Evolutionary conservation across 306 rosid species (phyloP).

Genomic region (Lathyrus sativus): DNA sequence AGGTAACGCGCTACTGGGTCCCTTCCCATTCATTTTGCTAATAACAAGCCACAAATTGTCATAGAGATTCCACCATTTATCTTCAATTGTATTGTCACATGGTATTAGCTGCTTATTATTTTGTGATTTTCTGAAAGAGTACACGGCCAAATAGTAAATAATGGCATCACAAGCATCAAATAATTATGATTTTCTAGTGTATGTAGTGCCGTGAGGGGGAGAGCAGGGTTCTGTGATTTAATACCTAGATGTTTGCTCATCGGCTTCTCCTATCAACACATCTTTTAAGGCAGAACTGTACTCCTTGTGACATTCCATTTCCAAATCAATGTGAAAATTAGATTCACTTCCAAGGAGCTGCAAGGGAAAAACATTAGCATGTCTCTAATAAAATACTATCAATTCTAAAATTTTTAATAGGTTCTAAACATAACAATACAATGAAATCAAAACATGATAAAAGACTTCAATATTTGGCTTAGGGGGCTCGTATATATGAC

Average conservation of each 20-base stretch:
- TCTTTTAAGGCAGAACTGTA: conserved; percentile 76
- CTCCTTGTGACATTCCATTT: conserved; percentile 70
- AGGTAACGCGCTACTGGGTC: conserved; percentile 64
- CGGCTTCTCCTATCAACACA: conserved; percentile 66
- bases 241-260: conserved; percentile 66
- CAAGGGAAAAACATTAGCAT: conserved; percentile 24
- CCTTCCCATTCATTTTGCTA: conserved; percentile 83
- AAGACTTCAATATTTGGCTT: conserved; percentile 20
- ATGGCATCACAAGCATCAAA: conserved; percentile 20
- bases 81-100: conserved; percentile 59
- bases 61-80: conserved; percentile 84
- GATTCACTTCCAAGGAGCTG: conserved; percentile 82
- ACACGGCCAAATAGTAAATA: conserved; percentile 39
- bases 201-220: background rate
- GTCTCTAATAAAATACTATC: conserved; percentile 15
- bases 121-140: conserved; percentile 49
- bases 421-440: conserved; percentile 7
- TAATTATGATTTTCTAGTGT: background rate
- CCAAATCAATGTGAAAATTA: conserved; percentile 61
- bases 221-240: conserved; percentile 19
- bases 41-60: conserved; percentile 81
- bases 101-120: conserved; percentile 51
- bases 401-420: conserved; percentile 5
- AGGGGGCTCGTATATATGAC: conserved; percentile 28
- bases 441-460: conserved; percentile 24